Evolutionary conservation across 805 yeast species (phyloP).

Genomic region (Hagleromyces aurorensis): DNA sequence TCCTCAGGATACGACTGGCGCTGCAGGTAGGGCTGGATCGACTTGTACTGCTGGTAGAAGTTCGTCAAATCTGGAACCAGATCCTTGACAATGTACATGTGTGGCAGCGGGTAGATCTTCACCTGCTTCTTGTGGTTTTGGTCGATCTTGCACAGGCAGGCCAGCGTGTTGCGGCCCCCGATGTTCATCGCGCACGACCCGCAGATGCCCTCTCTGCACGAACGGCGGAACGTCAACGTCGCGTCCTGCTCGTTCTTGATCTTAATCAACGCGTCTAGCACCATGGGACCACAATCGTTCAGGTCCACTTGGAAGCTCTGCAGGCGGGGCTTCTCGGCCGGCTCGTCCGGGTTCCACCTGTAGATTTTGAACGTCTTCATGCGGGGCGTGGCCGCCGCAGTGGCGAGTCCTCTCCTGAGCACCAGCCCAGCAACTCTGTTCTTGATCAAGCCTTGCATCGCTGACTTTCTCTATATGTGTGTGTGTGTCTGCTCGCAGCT

Average conservation of each 20-base stretch:
- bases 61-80: conserved; percentile 96
- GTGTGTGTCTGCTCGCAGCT: too few species aligned
- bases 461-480: conserved; percentile 58
- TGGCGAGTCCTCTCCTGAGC: conserved; percentile 21
- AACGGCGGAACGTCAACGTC: conserved; percentile 91
- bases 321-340: conserved; percentile 83
- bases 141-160: conserved; percentile 93
- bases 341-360: conserved; percentile 98
- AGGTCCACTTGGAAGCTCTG: conserved; percentile 78
- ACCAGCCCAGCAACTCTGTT: conserved; percentile 7
- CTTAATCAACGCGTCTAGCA: conserved; percentile 86
- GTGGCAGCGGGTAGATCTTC: conserved; percentile 95
- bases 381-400: conserved; percentile 46
- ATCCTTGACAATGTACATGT: conserved; percentile 95
- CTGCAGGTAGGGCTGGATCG: conserved; percentile 94
- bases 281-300: conserved; percentile 95
- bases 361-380: conserved; percentile 84
- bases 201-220: conserved; percentile 99
- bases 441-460: conserved; percentile 18
- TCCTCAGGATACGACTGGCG: conserved; percentile 69
- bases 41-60: conserved; percentile 96
- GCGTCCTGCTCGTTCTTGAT: conserved; percentile 96
- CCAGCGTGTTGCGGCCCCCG: conserved; percentile 94
- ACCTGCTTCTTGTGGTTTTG: conserved; percentile 62
- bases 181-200: conserved; percentile 99